Conservation (phyloP, 345 rosid genomes). For the Schrenkiella parvula region DNA sequence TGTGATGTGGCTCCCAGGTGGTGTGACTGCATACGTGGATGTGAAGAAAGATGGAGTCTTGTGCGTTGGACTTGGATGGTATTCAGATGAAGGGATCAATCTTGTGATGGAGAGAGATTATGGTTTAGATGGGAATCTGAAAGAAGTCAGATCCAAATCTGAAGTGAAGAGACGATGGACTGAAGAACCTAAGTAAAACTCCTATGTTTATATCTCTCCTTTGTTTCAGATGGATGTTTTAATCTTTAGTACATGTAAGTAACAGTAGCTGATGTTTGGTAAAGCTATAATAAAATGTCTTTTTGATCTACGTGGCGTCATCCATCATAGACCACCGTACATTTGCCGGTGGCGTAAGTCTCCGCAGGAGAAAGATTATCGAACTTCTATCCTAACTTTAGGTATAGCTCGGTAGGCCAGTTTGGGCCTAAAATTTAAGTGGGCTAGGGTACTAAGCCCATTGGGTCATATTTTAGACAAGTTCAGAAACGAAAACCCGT, state of each 20-base stretch:
- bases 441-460: background rate
- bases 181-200: conserved; percentile 14
- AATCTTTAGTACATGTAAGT: background rate
- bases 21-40: conserved; percentile 72
- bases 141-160: conserved; percentile 71
- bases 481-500: background rate
- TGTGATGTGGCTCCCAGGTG: conserved; percentile 82
- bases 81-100: conserved; percentile 86
- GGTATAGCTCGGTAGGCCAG: background rate
- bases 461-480: background rate
- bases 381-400: background rate
- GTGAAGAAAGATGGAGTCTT: conserved; percentile 68
- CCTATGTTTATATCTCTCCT: background rate
- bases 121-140: conserved; percentile 71
- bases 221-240: conserved; percentile 14
- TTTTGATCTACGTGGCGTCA: background rate
- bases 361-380: background rate
- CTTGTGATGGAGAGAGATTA: conserved; percentile 93
- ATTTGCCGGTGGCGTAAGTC: background rate
- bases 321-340: background rate
- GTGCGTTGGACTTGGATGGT: conserved; percentile 86
- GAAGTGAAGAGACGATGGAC: conserved; percentile 85
- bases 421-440: background rate
- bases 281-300: background rate
- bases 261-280: conserved; percentile 9